Conservation (phyloP, 139 green algal species). For the Chlamydomonas asymmetrica region DNA sequence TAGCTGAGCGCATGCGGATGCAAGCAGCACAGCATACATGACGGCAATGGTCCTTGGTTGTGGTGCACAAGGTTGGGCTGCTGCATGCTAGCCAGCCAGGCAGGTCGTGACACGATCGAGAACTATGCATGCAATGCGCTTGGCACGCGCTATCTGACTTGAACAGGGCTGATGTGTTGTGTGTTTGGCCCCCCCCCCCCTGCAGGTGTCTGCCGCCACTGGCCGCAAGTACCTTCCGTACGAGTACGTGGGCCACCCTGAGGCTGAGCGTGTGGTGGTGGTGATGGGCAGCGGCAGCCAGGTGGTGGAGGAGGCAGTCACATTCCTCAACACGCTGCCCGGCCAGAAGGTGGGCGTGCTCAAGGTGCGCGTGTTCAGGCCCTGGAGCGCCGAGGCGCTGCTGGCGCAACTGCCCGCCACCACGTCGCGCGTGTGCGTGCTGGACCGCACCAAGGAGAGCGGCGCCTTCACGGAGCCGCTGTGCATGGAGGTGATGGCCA, state of each 20-base stretch:
- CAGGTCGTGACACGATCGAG: no score
- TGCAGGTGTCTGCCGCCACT: constrained; percentile 41
- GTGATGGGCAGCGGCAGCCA: constrained; percentile 53
- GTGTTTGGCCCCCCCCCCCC: no score
- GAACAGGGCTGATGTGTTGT: no score
- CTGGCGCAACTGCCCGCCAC: constrained; percentile 43
- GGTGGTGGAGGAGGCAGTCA: constrained; percentile 46
- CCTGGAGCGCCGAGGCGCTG: constrained; percentile 50
- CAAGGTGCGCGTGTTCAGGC: constrained; percentile 55
- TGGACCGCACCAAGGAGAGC: constrained; percentile 64
- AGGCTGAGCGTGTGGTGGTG: constrained; percentile 52
- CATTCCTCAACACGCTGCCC: constrained; percentile 15
- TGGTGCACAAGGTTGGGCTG: no score
- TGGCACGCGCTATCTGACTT: no score
- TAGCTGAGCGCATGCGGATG: no score
- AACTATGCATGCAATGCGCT: no score
- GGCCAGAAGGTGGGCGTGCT: constrained; percentile 52
- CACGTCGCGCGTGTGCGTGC: constrained; percentile 38
- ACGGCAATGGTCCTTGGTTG: no score
- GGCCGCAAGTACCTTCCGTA: constrained; percentile 53
- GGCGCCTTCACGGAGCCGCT: constrained; percentile 35
- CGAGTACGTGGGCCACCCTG: constrained; percentile 51
- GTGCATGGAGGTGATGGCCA: constrained; percentile 15
- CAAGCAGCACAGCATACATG: no score
- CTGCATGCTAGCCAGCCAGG: no score